Evolutionary conservation across 495 filamentous ascomycete species (phyloP), one percentile per base, ranked within the genome.

Genomic region (Hypoxylon trugodes): DNA sequence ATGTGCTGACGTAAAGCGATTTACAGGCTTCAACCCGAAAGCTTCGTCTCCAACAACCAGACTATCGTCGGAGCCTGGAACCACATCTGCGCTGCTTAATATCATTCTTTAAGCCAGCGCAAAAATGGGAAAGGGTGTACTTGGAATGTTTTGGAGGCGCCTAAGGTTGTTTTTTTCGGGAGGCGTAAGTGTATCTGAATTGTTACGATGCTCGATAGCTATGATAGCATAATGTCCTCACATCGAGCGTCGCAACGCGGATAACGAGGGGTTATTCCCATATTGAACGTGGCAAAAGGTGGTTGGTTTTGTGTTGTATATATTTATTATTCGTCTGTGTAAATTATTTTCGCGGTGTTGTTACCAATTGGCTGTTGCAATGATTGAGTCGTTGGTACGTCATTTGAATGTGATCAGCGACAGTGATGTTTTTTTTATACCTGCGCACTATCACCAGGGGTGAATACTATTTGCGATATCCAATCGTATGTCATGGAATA

Each of bases 21-120:
- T 15, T 37, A 8, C 33, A 72, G 69, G 6, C 15, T 72, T 30
- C 40, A 69, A 18, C 62, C 69, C 2, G 43, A 53, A 16, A 52
- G 41, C 33, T 72, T 69, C 43, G 49, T 72, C 8, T 32, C 40
- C 13, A 65, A 50, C 22, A 59, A 65, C 24, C 54, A 72, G 33
- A 37, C 56, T 3, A 36, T 67, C 18, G 63, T 72, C 42, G 69
- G 69, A 1, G 69, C 61, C 22, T 72, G 69, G 69, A 72, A 72
- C 21, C 55, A 62, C 22, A 61, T 67, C 21, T 72, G 69, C 49
- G 37, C 25, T 24, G 18, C 38, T 22, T 13, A 49, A 16, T 36
- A 18, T 1, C n/a, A n/a, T n/a, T n/a, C n/a, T n/a, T n/a, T n/a
- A n/a, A n/a, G 32, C 32, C 4, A 36, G 32, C 32, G 32, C 3